Percentiles rank a stretch among this genome's conserved stretches.
Conservation (phyloP, 1,284 basidiomycete genomes). For the Rhodotorula sp. region DNA sequence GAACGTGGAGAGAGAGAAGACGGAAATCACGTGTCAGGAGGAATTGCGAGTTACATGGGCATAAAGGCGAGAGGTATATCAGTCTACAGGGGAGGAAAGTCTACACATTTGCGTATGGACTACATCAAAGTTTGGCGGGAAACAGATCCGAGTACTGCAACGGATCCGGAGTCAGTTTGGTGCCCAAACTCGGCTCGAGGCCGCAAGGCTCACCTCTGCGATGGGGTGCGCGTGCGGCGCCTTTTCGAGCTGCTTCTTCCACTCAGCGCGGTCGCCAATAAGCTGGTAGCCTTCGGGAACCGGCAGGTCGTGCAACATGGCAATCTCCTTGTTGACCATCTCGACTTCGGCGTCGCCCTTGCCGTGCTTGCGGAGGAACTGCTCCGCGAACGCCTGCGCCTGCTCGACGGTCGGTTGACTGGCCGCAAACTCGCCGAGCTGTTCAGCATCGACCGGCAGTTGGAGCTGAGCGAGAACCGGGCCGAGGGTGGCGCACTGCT, state of each 20-base stretch:
- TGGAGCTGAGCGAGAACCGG: slow-evolving; percentile 63
- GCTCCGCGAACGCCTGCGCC: slow-evolving; percentile 63
- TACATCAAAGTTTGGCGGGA: slow-evolving; percentile 8
- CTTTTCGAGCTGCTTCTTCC: slow-evolving; percentile 12
- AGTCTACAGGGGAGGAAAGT: slow-evolving; percentile 3
- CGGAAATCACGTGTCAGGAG: too few species aligned
- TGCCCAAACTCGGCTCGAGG: not conserved
- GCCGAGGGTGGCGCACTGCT: slow-evolving; percentile 62
- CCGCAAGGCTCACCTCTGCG: slow-evolving; percentile 22
- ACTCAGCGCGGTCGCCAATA: slow-evolving; percentile 24
- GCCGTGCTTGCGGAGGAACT: slow-evolving; percentile 52
- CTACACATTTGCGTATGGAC: not conserved
- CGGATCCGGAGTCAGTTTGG: not conserved
- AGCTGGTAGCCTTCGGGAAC: slow-evolving; percentile 22
- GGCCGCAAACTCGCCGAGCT: slow-evolving; percentile 54
- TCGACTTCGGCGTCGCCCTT: slow-evolving; percentile 44
- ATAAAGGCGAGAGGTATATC: too few species aligned
- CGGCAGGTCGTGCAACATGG: not conserved
- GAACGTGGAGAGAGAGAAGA: too few species aligned
- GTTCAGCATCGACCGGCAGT: slow-evolving; percentile 59
- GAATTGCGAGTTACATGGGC: too few species aligned
- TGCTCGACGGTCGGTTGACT: slow-evolving; percentile 57
- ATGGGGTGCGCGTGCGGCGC: slow-evolving; percentile 29
- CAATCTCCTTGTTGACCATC: slow-evolving; percentile 7
- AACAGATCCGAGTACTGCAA: slow-evolving; percentile 29